Conservation (phyloP, 2,329 filamentous ascomycete species). For the Myriosclerotinia scirpicola region DNA sequence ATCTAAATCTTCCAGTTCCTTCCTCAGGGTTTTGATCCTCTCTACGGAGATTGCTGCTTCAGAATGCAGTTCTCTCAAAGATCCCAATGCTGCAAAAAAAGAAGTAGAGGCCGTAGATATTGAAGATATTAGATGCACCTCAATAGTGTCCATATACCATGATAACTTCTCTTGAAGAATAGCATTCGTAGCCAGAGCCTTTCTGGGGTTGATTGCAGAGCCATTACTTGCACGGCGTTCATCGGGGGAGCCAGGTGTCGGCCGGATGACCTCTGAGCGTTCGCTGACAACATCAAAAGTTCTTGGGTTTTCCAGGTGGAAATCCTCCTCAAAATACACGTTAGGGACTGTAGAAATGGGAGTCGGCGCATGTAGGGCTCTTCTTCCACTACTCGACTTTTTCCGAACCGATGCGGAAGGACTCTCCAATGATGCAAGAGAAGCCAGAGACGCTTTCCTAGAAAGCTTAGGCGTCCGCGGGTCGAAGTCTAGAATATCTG, state of each 20-base stretch:
- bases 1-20: conserved; percentile 78
- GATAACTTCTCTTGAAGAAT: conserved; percentile 97
- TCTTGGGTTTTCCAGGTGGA: conserved; percentile 91
- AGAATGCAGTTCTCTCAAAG: conserved; percentile 83
- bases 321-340: conserved; percentile 94
- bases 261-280: conserved; percentile 82
- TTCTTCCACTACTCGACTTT: conserved; percentile 54
- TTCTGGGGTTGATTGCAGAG: conserved; percentile 63
- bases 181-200: conserved; percentile 90
- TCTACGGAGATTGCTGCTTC: conserved; percentile 90
- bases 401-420: conserved; percentile 44
- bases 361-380: conserved; percentile 69
- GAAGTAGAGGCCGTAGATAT: conserved; percentile 95
- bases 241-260: conserved; percentile 54
- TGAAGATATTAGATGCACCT: conserved; percentile 93
- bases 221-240: conserved; percentile 59
- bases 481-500: conserved; percentile 43
- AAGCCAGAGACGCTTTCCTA: conserved; percentile 46
- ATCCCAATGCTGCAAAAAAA: conserved; percentile 92
- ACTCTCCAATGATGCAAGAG: conserved; percentile 41
- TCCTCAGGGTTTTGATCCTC: conserved; percentile 76
- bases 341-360: conserved; percentile 89
- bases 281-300: conserved; percentile 98
- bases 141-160: conserved; percentile 99
- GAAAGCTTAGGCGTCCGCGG: conserved; percentile 34